Conservation (phyloP, 352 stramenopile genomes). For the Pythium brassicae region DNA sequence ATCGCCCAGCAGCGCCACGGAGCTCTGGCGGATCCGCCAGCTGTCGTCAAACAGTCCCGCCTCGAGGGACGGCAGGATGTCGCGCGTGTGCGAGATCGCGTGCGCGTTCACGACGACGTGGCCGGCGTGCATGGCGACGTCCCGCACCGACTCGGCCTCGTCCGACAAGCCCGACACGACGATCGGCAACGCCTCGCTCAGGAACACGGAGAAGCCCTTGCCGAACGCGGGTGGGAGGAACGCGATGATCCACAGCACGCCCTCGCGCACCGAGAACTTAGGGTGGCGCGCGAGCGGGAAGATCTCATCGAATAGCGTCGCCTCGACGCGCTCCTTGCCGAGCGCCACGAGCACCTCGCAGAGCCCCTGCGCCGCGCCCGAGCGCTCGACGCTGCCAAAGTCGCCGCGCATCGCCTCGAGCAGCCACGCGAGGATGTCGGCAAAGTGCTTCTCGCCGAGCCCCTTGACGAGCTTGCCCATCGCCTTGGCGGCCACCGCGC, state of each 20-base stretch:
- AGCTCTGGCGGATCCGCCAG: constrained; percentile 98
- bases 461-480: constrained; percentile 94
- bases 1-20: constrained; percentile 94
- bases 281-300: constrained; percentile 93
- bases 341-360: constrained; percentile 93
- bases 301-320: constrained; percentile 90
- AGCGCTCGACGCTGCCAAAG: constrained; percentile 95
- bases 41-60: constrained; percentile 96
- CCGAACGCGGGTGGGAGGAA: constrained; percentile 97
- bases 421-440: constrained; percentile 96
- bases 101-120: constrained; percentile 98
- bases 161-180: constrained; percentile 97
- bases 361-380: constrained; percentile 97
- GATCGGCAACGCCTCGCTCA: constrained; percentile 94
- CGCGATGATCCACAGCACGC: constrained; percentile 98
- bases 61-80: constrained; percentile 97
- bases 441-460: constrained; percentile 94
- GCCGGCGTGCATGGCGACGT: constrained; percentile 96
- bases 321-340: constrained; percentile 70
- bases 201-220: constrained; percentile 91
- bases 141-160: constrained; percentile 96
- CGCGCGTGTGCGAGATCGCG: constrained; percentile 94
- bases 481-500: constrained; percentile 93
- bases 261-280: constrained; percentile 95
- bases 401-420: constrained; percentile 95